Evolutionary conservation across 192 early-diverging fungal genomes (phyloP).

Genomic region (Coemansia sp.): DNA sequence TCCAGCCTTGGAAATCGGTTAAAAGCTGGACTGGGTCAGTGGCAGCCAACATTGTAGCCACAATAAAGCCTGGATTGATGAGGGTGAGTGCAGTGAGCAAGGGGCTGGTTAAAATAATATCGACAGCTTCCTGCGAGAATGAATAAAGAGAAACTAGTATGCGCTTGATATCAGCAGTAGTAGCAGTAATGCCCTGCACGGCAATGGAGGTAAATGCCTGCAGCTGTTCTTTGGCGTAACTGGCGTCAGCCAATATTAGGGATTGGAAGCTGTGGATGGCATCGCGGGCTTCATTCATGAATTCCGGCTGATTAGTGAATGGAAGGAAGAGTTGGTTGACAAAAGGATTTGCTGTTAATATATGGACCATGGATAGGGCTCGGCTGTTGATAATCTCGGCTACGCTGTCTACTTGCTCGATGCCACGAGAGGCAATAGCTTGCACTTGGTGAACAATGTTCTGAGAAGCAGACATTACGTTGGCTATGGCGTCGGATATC

Average conservation of each 20-base stretch:
- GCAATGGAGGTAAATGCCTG: constrained; percentile 12
- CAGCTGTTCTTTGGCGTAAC: constrained; percentile 8
- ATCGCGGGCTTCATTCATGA: constrained; percentile 9
- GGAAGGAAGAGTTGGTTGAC: constrained; percentile 24
- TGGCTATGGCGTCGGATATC: background rate
- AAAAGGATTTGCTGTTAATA: constrained; percentile 22
- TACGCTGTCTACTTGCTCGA: constrained; percentile 3
- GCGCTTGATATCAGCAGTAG: constrained; percentile 5
- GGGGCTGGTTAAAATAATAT: constrained; percentile 31
- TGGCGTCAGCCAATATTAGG: constrained; percentile 16
- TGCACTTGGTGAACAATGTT: background rate
- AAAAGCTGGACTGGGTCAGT: constrained; percentile 29
- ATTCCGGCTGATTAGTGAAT: constrained; percentile 31
- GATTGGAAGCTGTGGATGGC: constrained; percentile 18
- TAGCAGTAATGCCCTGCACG: constrained; percentile 9
- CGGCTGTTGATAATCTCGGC: background rate
- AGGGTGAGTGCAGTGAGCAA: constrained; percentile 20
- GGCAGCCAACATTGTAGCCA: constrained; percentile 4
- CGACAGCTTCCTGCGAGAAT: constrained; percentile 28
- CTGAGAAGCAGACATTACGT: background rate
- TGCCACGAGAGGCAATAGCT: background rate
- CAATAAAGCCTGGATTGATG: constrained; percentile 17
- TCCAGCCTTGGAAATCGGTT: constrained; percentile 30
- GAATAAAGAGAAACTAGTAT: constrained; percentile 27
- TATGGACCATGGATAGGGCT: constrained; percentile 3